These are phyloP conservation scores for Rhynchospora tenuis DNA, from an alignment of 176 grass and related monocot genomes.

Conservation along the genomic window DNA sequence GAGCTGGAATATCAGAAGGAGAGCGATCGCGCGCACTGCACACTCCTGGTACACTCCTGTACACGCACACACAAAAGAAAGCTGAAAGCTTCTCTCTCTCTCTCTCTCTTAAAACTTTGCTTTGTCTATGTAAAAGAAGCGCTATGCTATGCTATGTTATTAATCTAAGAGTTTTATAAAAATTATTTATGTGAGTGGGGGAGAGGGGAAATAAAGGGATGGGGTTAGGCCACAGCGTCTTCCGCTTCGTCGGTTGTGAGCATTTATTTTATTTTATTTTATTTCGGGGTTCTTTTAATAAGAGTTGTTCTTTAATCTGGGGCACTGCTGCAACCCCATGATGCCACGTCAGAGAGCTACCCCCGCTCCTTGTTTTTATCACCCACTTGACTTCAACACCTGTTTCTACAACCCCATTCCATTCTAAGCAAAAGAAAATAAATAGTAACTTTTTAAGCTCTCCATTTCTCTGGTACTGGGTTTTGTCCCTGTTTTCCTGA, in stretches of 20 bases:
- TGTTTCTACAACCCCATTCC: neutral
- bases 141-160: too few species aligned
- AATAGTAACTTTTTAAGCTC: neutral
- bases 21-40: neutral
- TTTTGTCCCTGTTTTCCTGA: too few species aligned
- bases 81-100: neutral
- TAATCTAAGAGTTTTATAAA: neutral
- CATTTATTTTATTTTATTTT: slow-evolving; percentile 1
- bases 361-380: slow-evolving; percentile 7
- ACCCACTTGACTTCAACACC: slow-evolving; percentile 9
- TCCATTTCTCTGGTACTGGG: neutral
- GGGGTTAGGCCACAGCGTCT: slow-evolving; percentile 17
- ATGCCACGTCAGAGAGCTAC: slow-evolving; percentile 35
- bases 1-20: neutral
- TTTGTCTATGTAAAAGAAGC: neutral
- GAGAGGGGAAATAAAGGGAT: slow-evolving; percentile 13
- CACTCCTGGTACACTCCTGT: neutral
- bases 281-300: neutral
- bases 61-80: neutral
- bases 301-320: slow-evolving; percentile 6
- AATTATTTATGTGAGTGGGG: neutral
- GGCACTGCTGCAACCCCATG: slow-evolving; percentile 34
- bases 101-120: neutral
- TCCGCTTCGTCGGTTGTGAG: slow-evolving; percentile 1
- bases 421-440: neutral